Evolutionary conservation across 2,329 filamentous ascomycete species (phyloP), one percentile per base, ranked within the genome.

Genomic region (Pseudogymnoascus sp.): DNA sequence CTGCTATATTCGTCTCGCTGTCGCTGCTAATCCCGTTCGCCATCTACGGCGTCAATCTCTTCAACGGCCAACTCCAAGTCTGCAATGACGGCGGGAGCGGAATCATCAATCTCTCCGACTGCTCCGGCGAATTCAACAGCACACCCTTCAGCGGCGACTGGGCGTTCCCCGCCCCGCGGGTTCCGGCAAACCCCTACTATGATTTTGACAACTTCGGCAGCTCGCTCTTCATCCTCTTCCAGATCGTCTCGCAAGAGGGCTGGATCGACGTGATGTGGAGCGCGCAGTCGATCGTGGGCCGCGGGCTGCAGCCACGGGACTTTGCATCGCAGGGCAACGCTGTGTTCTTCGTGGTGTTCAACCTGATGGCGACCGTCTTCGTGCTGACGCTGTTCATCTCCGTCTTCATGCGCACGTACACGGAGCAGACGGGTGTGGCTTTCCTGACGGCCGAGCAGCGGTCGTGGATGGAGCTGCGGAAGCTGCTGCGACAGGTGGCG

Each of bases 321-420:
- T 86, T 87, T 65, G 80, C 84, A 1, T 84, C 89, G 1, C 85
- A 92, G 70, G 92, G 89, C 41, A 97, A 99, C 67, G 92, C 91
- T 0, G 75, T 97, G 36, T 99, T 97, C 79, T 97, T 99, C 73
- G 85, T 99, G 62, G 82, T 93, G 4, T 99, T 97, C 85, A 99
- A 99, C 76, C 84, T 99, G 72, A 82, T 99, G 69, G 92, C 92
- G 33, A 94, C 94, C 0, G 93, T 99, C 66, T 99, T 99, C 76
- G 89, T 99, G 65, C 82, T 99, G 72, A 99, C 94, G 1, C 79
- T 99, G 72, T 99, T 99, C 75, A 95, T 99, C 58, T 97, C 94
- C 62, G 94, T 99, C 65, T 99, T 99, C 75, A 99, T 99, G 94
- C 91, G 94, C 65, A 99, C 97, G 74, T 99, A 99, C 75, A 99